Base-by-base conservation (phyloP, 768 basidiomycete genomes). In the Tulasnella sp. region DNA sequence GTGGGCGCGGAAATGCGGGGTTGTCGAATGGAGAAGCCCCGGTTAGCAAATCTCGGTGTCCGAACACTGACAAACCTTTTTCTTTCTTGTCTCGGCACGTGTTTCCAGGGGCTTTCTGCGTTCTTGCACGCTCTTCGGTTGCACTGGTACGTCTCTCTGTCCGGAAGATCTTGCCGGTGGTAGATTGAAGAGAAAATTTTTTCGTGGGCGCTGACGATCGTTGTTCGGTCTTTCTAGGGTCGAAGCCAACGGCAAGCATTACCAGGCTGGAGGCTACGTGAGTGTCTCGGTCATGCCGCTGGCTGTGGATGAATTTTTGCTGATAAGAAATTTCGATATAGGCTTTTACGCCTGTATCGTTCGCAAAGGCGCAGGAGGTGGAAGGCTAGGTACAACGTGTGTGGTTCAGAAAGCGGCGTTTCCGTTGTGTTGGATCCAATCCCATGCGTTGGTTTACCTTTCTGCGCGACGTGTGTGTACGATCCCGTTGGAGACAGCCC, bases 201-300 rank as follows among this genome's bases (percentile, higher is more conserved):
- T 22, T n/a, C n/a, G n/a, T n/a, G n/a, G 16, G 9, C 12, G 34
- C 71, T n/a, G 34, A 36, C 66, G 36, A 41, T 19, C 36, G 67
- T 36, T 74, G 29, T 36, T 73, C n/a, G n/a, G 11, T 41, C 35
- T 40, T 74, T 59, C 32, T 67, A 77, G 76, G 82, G 96, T 98
- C 73, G 95, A 98, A 81, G 93, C 90, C 69, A 97, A 96, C 83
- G 95, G 94, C 82, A 96, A 97, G 84, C 94, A 95, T 78, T 96
- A 90, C 79, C 88, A 91, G 80, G 94, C 92, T 39, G 90, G 86
- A 73, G 94, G 94, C 80, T 87, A 94, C 83, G 92, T 94, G 82
- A 80, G 90, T 89, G 35, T 70, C 32, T 32, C 75, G 73, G 73
- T 11, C 29, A 4, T 74, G n/a, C 42, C 16, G 26, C n/a, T 2